Base-by-base conservation (phyloP, 202 grass and related monocot genomes). In the Panicum hallii region DNA sequence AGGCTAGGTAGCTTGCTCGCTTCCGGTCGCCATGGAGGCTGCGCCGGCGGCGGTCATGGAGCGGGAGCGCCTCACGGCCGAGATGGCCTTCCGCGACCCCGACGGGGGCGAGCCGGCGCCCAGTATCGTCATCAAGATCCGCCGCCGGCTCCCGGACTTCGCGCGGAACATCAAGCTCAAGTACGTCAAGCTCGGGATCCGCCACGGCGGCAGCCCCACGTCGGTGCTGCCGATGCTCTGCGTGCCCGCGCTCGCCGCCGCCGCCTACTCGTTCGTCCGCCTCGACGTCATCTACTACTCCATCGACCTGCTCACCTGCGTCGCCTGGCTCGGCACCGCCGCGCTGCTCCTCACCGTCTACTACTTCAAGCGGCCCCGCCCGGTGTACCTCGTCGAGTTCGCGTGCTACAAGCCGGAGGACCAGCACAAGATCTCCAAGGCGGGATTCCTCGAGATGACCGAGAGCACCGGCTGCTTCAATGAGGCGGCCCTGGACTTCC, bases 81-180 rank as follows among this genome's bases (percentile, higher is more conserved):
- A 98, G 92, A 98, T 98, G 95, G 89, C 82, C 36, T 91, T 98
- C 72, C 66, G 66, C 41, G 72, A 48, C 38, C 82, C 58, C 16
- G 84, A 63, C 50, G 44, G 30, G 20, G 72, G 41, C 20, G 81
- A 82, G 6, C 65, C 60, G 28, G 48, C 88, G 36, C 83, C 89
- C 15, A 95, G 92, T 81, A 92, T 99, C 81, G 93, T 99, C 38
- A 91, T 99, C 89, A 99, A 99, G 84, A 99, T 99, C 64, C 93
- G 93, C 1, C 96, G 89, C 65, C 88, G 88, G 14, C 84, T 99
- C 23, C 96, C 96, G 8, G 96, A 99, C 90, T 99, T 99, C 82
- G 84, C 94, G 3, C 93, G 92, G 42, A 95, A 90, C n/a, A 89
- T 99, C 64, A 99, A 99, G 58, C 87, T 99, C 81, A 99, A 99